Percentiles rank a stretch among this genome's conserved stretches.
phyloP scores from a whole-genome alignment of 768 basidiomycete species.

The Rhodocollybia butyracea region DNA sequence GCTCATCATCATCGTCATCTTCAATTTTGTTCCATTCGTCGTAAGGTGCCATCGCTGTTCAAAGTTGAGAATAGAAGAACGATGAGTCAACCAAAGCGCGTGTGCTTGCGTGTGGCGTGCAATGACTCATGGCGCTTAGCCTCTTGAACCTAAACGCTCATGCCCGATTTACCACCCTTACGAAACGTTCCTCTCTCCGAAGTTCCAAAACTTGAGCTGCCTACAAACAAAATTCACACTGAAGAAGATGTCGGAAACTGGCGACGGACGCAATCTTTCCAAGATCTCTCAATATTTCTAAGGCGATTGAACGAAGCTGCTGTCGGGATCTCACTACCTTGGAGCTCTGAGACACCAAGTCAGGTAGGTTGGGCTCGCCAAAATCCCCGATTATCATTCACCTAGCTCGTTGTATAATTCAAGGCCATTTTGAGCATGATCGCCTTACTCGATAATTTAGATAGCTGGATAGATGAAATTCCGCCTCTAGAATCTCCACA shows the following conservation, averaged over 20 bases:
- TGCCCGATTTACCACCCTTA: too few relatives aligned
- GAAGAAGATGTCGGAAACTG: slow-evolving; percentile 74
- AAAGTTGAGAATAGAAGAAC: too few relatives aligned
- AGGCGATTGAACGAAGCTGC: slow-evolving; percentile 76
- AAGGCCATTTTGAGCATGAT: slow-evolving; percentile 51
- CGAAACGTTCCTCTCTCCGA: slow-evolving; percentile 21
- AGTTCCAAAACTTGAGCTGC: slow-evolving; percentile 17
- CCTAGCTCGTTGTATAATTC: slow-evolving; percentile 2
- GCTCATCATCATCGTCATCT: slow-evolving; percentile 80
- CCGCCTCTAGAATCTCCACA: slow-evolving; percentile 74
- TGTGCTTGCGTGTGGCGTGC: too few relatives aligned
- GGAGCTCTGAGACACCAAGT: slow-evolving; percentile 25
- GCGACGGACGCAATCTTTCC: slow-evolving; percentile 68
- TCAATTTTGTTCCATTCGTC: slow-evolving; percentile 81
- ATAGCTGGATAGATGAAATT: slow-evolving; percentile 76
- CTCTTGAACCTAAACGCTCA: too few relatives aligned
- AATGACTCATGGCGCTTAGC: too few relatives aligned
- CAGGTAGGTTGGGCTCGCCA: slow-evolving; percentile 26
- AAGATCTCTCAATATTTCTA: slow-evolving; percentile 73
- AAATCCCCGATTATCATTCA: not conserved
- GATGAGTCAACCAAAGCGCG: too few relatives aligned
- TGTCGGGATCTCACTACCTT: slow-evolving; percentile 58
- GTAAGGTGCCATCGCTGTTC: slow-evolving; percentile 67
- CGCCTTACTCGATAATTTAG: slow-evolving; percentile 60
- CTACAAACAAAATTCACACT: slow-evolving; percentile 59